Base-by-base conservation (phyloP, 441 rosid genomes). In the Erodium chrysanthum region DNA sequence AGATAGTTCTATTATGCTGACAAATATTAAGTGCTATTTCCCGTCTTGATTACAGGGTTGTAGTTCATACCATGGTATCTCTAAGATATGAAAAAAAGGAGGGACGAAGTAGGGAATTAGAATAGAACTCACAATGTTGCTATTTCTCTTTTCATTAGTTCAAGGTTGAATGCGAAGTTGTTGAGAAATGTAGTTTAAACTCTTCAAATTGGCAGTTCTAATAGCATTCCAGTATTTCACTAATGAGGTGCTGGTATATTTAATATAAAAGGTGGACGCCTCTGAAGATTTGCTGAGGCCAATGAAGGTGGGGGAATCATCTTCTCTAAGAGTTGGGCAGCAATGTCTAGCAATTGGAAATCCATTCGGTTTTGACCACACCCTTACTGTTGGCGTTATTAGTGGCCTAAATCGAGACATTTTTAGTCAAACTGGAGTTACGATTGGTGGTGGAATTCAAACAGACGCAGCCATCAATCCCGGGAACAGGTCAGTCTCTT, bases 381-480 rank as follows among this genome's bases (percentile, higher is more conserved):
- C 97, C 35, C 98, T 93, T 68, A 90, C 98, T 0, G 90, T 83
- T 46, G 98, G 97, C 33, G 96, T 93, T 62, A 83, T 93, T 46
- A 93, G 98, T 52, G 98, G 98, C 76, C 77, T 93, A 73, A 89
- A 93, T 72, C 79, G 97, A 1, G 98, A 93, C 56, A 93, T 90
- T 64, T 93, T 86, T 71, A 93, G 97, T 74, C 86, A 86, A 84
- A 76, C 93, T 29, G 98, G 98, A 66, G 91, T 93, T 54, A 90
- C 95, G 9, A 87, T 93, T 70, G 89, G 95, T 67, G 97, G 98
- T 74, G 96, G 97, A 64, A 86, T 93, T 78, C 97, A 93, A 86
- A 93, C 98, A 33, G 98, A 93, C 84, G 98, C 98, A 12, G 96
- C 98, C 33, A 93, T 90, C 74, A 93, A 93, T 81, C 98, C 98